Evolutionary conservation across 2,329 filamentous ascomycete species (phyloP).

Genomic region (Geosmithia flava): DNA sequence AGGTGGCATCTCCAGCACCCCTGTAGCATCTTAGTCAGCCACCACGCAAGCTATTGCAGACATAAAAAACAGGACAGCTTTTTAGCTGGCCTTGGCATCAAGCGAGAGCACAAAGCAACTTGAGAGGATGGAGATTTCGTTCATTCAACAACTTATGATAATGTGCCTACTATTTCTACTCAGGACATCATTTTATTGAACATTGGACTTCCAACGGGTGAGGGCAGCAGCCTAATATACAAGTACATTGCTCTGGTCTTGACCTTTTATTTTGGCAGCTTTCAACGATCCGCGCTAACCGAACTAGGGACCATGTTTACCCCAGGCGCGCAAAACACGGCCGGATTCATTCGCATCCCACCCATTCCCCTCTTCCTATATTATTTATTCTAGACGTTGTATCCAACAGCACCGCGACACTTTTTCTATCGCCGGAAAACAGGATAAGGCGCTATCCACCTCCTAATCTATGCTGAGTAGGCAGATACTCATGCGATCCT

Average conservation of each 20-base stretch:
- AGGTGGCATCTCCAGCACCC: not conserved
- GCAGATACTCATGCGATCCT: not conserved
- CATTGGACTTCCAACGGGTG: not conserved
- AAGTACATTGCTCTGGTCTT: not conserved
- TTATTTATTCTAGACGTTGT: not conserved
- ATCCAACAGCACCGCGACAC: not conserved
- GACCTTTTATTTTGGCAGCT: not conserved
- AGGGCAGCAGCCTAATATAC: too few relatives aligned
- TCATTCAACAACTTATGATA: too few relatives aligned
- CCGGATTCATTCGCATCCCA: slow-evolving; percentile 5
- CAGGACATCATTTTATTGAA: not conserved
- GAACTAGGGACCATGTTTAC: slow-evolving; percentile 14
- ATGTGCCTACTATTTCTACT: not conserved
- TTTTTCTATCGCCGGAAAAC: not conserved
- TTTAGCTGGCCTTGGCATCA: not conserved
- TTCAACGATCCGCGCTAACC: not conserved
- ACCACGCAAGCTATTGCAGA: too few relatives aligned
- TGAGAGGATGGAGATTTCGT: not conserved
- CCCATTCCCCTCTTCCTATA: slow-evolving; percentile 3
- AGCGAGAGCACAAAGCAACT: not conserved
- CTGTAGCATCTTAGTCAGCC: not conserved
- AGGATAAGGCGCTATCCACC: not conserved
- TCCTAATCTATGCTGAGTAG: not conserved
- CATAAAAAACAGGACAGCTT: not conserved
- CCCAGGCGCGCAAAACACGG: slow-evolving; percentile 13